Percentiles rank a stretch among this genome's conserved stretches.
Conservation (phyloP, 2,329 filamentous ascomycete species). For the Mollisiaceae sp. region DNA sequence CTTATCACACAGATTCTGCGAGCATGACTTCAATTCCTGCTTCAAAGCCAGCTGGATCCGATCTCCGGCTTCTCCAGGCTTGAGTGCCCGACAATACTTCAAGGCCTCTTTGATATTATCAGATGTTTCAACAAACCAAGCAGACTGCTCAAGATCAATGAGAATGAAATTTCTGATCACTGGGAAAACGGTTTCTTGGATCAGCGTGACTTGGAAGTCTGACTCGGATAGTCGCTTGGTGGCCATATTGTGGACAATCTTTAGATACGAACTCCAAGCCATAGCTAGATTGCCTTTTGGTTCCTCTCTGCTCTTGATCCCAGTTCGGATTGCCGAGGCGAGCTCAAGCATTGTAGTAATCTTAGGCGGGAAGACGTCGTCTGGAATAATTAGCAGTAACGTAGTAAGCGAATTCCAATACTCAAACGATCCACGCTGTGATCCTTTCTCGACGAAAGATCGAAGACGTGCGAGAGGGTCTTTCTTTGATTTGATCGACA, state of each 20-base stretch:
- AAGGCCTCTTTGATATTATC: neutral
- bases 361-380: conserved; percentile 58
- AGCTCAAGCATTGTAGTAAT: conserved; percentile 63
- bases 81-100: neutral
- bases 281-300: conserved; percentile 61
- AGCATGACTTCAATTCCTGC: neutral
- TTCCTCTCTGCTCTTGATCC: conserved; percentile 77
- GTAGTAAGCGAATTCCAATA: conserved; percentile 75
- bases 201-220: conserved; percentile 48
- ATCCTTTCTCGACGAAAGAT: conserved; percentile 80
- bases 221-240: conserved; percentile 52
- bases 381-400: conserved; percentile 63
- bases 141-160: neutral
- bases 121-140: neutral
- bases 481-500: conserved; percentile 58
- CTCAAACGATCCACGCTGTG: conserved; percentile 72
- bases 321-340: conserved; percentile 69
- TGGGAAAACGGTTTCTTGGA: conserved; percentile 57
- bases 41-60: neutral
- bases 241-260: conserved; percentile 61
- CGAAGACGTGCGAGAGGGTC: conserved; percentile 62
- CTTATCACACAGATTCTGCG: neutral
- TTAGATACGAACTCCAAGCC: conserved; percentile 79
- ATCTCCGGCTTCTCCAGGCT: neutral
- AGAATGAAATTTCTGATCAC: conserved; percentile 48